Base-by-base conservation (phyloP, 768 basidiomycete genomes). In the Hericium rajendrae region DNA sequence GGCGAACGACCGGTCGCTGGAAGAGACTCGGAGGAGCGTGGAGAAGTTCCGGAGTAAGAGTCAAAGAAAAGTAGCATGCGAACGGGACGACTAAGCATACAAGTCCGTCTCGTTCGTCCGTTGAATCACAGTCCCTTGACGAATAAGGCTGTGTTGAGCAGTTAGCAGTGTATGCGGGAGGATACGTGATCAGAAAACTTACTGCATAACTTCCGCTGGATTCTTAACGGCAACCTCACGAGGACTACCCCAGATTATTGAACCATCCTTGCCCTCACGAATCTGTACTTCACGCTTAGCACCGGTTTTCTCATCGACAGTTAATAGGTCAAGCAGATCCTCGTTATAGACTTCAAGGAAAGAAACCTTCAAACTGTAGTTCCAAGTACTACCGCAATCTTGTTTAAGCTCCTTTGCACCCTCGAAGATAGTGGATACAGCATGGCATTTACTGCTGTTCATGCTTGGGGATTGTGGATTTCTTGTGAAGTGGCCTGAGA, bases 271-370 rank as follows among this genome's bases (percentile, higher is more conserved):
- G 70, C 95, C 94, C 75, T 99, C 97, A 60, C 97, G 79, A 69
- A 99, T 98, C 69, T 93, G 88, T 13, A 99, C 91, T 66, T 92
- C 89, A 51, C 92, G 84, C 57, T 85, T 80, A 32, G 32, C 32
- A 11, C 72, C 78, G n/a, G 80, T 84, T 38, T 72, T 75, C 56
- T 91, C 88, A 57, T 89, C 86, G 65, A 84, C 74, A 56, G 84
- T 84, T 54, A 99, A 78, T 53, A 99, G 78, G 76, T 99, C 97
- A 69, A 98, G 91, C 53, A 99, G 82, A 73, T 99, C 97, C 74
- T 99, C 97, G 72, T 99, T 98, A 74, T 99, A 98, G 54, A 99
- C 82, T 78, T 99, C 97, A 62, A 99, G 85, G 75, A 95, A 99
- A 22, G 91, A 93, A 53, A 88, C 89, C 72, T 91, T 94, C 68